Evolutionary conservation across 2,329 filamentous ascomycete genomes (phyloP).

Genomic region (Neoscytalidium dimidiatum): DNA sequence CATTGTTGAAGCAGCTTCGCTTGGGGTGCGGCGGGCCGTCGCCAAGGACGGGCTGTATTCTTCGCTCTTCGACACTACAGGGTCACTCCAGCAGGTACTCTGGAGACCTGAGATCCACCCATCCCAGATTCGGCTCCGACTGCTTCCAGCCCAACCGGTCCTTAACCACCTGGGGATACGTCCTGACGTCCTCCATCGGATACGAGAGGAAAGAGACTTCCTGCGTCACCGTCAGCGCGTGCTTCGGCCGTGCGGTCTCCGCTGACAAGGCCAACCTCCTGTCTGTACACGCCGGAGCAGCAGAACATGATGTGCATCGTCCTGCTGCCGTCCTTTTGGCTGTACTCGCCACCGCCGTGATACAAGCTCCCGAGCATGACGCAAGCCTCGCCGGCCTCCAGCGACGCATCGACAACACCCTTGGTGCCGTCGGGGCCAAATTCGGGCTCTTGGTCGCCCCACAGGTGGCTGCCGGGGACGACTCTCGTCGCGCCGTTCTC

Average conservation of each 20-base stretch:
- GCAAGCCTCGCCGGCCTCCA: conserved; percentile 39
- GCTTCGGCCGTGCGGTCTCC: background rate
- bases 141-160: conserved; percentile 44
- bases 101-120: conserved; percentile 43
- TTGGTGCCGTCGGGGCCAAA: conserved; percentile 32
- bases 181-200: conserved; percentile 41
- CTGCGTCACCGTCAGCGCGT: conserved; percentile 3
- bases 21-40: too few species aligned
- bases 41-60: too few species aligned
- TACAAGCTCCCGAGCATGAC: conserved; percentile 43
- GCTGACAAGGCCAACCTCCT: conserved; percentile 27
- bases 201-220: conserved; percentile 41
- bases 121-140: conserved; percentile 43
- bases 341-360: conserved; percentile 39
- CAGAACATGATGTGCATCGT: conserved; percentile 45
- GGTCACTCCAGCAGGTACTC: conserved; percentile 31
- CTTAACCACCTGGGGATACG: conserved; percentile 39
- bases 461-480: conserved; percentile 42
- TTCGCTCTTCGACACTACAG: too few species aligned
- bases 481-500: conserved; percentile 42
- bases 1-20: too few species aligned
- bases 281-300: conserved; percentile 40
- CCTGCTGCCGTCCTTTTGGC: conserved; percentile 30
- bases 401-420: conserved; percentile 24
- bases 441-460: conserved; percentile 41